Evolutionary conservation across 164 flowering plant species (phyloP), one percentile per base, ranked within the genome.

Genomic region (Protea cynaroides): DNA sequence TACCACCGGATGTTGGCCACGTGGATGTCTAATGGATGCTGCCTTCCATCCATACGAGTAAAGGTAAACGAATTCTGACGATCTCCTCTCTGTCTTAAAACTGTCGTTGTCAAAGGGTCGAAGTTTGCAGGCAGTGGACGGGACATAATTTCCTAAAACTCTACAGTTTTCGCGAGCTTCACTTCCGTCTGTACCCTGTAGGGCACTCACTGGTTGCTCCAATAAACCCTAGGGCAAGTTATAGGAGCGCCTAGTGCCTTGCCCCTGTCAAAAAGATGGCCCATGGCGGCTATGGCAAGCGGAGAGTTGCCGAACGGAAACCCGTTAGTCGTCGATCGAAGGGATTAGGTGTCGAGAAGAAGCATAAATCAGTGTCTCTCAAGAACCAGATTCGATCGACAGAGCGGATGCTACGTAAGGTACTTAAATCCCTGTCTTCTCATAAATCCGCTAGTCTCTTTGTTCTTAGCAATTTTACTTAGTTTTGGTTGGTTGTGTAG

Each of bases 311-410:
- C 25, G 79, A 70, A 13, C 79, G 81, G 58, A 75, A 74, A 59
- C 81, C 82, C 1, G 71, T 69, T 8, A 73, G 75, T 40, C 80
- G 83, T 19, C 82, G 85, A 46, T 67, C 82, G 50, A 85, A 79
- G 74, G 79, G 76, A 1, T 38, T 67, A 12, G 81, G 71, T 2
- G 78, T 80, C 5, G 85, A 78, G 61, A 90, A 79, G 80, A 86
- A 82, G 69, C 72, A 80, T 55, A 89, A 92, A 62, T 17, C 82
- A 14, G 92, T 83, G 24, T 81, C 96, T 65, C 82, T 89, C 75
- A 94, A 89, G 76, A 89, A 91, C 77, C 99, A 87, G 79, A 86
- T 94, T 71, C 96, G 99, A 12, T 91, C 97, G 49, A 68, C 74
- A 11, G 93, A 89, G 69, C 90, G 99, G 52, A 74, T 94, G 76